A percentile compares a stretch with the other conserved stretches of the same genome.
Evolutionary conservation across 139 green algal species (phyloP).

Genomic region (Diplosphaera chodatii): DNA sequence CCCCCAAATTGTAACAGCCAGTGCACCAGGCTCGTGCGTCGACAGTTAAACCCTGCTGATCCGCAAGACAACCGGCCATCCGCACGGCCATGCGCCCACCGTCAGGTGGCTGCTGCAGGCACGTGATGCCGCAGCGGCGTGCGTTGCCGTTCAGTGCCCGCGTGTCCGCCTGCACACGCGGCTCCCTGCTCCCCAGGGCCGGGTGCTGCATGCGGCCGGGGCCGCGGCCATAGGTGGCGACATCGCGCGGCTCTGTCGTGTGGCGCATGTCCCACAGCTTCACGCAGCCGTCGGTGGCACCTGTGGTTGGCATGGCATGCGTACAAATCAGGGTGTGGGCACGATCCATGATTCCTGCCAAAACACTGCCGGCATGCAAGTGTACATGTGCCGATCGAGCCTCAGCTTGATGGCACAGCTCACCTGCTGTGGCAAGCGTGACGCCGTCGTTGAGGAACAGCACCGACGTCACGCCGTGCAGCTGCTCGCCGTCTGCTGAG

Average conservation of each 20-base stretch:
- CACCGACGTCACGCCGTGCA: conserved; percentile 51
- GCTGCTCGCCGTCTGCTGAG: conserved; percentile 9
- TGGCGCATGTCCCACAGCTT: conserved; percentile 67
- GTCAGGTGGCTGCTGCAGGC: conserved; percentile 36
- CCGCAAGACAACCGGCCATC: too few species aligned
- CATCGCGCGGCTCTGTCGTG: not conserved
- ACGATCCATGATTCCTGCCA: too few species aligned
- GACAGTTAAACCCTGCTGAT: too few species aligned
- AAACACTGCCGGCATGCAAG: too few species aligned
- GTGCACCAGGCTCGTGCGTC: too few species aligned
- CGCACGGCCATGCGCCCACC: too few species aligned
- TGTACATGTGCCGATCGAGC: too few species aligned
- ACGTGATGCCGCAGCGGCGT: conserved; percentile 36
- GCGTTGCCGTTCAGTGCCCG: not conserved
- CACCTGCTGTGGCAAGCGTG: conserved; percentile 46
- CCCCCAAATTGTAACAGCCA: too few species aligned
- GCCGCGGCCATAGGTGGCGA: not conserved
- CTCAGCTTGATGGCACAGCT: too few species aligned
- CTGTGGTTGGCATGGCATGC: too few species aligned
- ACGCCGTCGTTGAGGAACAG: conserved; percentile 43
- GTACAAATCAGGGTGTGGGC: too few species aligned
- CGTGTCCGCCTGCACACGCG: not conserved
- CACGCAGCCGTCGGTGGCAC: conserved; percentile 50
- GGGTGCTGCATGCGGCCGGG: not conserved
- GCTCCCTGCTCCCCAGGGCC: not conserved